A percentile compares a stretch with the other conserved stretches of the same genome.
Conservation (phyloP, 148 eudicot genomes). For the Beta vulgaris region DNA sequence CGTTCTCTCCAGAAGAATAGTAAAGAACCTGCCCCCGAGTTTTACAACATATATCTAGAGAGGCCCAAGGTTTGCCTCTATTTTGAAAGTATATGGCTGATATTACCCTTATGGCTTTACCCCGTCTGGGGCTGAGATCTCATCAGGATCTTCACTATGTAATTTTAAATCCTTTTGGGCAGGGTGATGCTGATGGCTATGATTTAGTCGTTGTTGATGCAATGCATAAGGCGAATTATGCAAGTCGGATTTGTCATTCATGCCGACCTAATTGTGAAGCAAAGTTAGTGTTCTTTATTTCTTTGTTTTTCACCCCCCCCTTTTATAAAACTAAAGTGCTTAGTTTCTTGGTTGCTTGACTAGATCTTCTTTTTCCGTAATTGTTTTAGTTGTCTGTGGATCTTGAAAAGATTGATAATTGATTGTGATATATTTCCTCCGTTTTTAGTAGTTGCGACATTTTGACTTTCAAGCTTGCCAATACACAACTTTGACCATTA, state of each 20-base stretch:
- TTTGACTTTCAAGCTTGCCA: too few relatives aligned
- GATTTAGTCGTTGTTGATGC: constrained; percentile 98
- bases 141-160: not conserved
- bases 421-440: too few relatives aligned
- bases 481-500: too few relatives aligned
- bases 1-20: constrained; percentile 83
- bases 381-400: too few relatives aligned
- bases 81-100: not conserved
- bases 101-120: not conserved
- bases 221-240: constrained; percentile 99
- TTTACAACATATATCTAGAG: constrained; percentile 93
- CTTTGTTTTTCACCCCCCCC: too few relatives aligned
- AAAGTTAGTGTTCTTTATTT: constrained; percentile 54
- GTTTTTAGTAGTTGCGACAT: too few relatives aligned
- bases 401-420: too few relatives aligned
- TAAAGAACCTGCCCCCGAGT: constrained; percentile 93
- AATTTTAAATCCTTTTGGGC: constrained; percentile 22
- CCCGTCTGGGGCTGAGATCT: not conserved
- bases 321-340: too few relatives aligned
- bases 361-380: not conserved
- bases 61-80: constrained; percentile 74
- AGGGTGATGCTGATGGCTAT: constrained; percentile 99
- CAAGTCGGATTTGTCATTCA: constrained; percentile 96
- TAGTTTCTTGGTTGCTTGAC: not conserved
- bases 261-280: constrained; percentile 99